These are phyloP conservation scores for Boletus vermiculosoides DNA, from an alignment of 768 basidiomycete genomes.

Conservation along the genomic window DNA sequence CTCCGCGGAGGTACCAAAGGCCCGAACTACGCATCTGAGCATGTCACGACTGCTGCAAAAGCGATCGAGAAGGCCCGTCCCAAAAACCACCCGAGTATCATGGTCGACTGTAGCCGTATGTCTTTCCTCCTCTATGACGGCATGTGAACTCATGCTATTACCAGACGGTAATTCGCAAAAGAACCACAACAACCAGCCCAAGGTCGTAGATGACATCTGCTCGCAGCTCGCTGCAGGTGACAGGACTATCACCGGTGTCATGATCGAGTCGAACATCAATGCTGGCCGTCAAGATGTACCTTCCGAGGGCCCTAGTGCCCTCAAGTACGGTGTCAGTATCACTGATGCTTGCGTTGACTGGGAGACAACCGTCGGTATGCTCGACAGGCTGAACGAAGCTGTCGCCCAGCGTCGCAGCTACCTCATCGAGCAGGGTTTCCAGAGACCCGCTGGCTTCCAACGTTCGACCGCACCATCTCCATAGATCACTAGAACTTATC, in stretches of 20 bases:
- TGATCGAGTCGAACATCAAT: constrained; percentile 95
- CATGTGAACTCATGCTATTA: not conserved
- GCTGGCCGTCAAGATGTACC: constrained; percentile 92
- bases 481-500: constrained; percentile 1
- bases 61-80: constrained; percentile 64
- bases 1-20: constrained; percentile 90
- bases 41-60: constrained; percentile 62
- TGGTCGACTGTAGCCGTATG: constrained; percentile 86
- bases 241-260: constrained; percentile 83
- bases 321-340: constrained; percentile 83
- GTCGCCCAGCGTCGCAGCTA: constrained; percentile 28
- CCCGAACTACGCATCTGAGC: constrained; percentile 80
- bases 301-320: constrained; percentile 55
- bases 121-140: constrained; percentile 9
- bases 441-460: constrained; percentile 29
- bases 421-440: constrained; percentile 26
- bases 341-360: constrained; percentile 93
- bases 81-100: constrained; percentile 60
- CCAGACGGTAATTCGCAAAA: constrained; percentile 94
- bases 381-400: constrained; percentile 62
- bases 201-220: constrained; percentile 69
- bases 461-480: constrained; percentile 16
- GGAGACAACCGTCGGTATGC: constrained; percentile 73
- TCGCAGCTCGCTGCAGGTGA: constrained; percentile 70
- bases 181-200: constrained; percentile 90